Conservation (phyloP, 2,329 filamentous ascomycete species). For the Paradendryphiella salina region DNA sequence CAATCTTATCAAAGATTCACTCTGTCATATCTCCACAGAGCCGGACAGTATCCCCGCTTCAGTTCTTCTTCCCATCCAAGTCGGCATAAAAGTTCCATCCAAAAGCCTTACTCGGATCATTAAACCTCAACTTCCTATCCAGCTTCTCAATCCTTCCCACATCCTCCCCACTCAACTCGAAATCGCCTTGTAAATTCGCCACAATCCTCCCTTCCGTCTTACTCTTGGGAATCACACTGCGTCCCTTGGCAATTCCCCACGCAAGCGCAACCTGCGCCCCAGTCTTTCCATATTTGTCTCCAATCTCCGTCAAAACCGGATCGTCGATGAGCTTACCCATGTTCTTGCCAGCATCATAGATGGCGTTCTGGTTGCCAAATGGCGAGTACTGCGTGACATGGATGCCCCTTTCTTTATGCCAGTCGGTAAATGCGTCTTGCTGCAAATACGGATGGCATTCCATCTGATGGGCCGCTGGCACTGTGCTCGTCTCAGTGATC, state of each 20-base stretch:
- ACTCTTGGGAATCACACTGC: conserved; percentile 42
- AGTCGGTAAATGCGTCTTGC: conserved; percentile 31
- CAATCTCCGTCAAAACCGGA: conserved; percentile 67
- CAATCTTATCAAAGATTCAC: too few species aligned
- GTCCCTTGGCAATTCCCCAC: conserved; percentile 74
- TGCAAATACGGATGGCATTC: conserved; percentile 41
- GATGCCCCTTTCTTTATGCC: conserved; percentile 37
- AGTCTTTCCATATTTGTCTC: conserved; percentile 66
- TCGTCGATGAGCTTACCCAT: conserved; percentile 51
- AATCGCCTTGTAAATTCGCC: conserved; percentile 60
- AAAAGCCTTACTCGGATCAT: conserved; percentile 61
- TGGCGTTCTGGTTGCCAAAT: conserved; percentile 42
- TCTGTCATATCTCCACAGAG: too few species aligned
- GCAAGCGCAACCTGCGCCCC: conserved; percentile 82
- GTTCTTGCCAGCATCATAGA: conserved; percentile 37
- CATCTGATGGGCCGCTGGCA: conserved; percentile 40
- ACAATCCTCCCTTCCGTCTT: conserved; percentile 40
- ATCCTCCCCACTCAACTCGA: conserved; percentile 71
- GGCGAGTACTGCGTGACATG: conserved; percentile 43
- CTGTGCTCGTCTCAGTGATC: conserved; percentile 48
- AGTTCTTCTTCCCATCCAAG: conserved; percentile 55
- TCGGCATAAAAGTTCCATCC: conserved; percentile 62
- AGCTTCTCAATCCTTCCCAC: conserved; percentile 62
- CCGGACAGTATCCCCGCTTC: background rate
- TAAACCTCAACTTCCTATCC: conserved; percentile 66